These are phyloP conservation scores for Cyclotella baltica DNA, from an alignment of 108 stramenopile species.

Conservation along the genomic window DNA sequence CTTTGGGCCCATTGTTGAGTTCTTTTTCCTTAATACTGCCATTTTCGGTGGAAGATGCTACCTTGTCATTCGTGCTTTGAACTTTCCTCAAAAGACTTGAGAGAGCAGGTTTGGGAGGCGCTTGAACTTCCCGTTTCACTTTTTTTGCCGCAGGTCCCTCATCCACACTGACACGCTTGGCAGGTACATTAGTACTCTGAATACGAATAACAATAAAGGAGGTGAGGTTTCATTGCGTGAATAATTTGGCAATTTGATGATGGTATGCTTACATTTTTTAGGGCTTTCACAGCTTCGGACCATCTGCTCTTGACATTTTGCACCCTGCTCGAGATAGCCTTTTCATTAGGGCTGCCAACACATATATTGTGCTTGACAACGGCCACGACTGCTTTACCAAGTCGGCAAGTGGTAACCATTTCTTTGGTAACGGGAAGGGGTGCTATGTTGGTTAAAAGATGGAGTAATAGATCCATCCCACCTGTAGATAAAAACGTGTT, in stretches of 20 bases:
- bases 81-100: constrained; percentile 77
- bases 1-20: no score
- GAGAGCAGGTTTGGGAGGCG: constrained; percentile 52
- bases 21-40: constrained; percentile 24
- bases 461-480: constrained; percentile 81
- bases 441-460: constrained; percentile 73
- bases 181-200: constrained; percentile 27
- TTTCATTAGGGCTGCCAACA: constrained; percentile 73
- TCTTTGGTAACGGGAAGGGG: constrained; percentile 85
- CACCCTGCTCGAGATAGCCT: constrained; percentile 71
- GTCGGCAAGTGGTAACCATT: constrained; percentile 72
- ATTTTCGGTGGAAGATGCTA: constrained; percentile 24
- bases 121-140: constrained; percentile 45
- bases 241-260: no score
- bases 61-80: constrained; percentile 24
- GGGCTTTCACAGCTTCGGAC: constrained; percentile 82
- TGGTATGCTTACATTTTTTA: constrained; percentile 60
- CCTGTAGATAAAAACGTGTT: constrained; percentile 37
- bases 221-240: no score
- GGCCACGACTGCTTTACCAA: constrained; percentile 83
- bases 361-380: constrained; percentile 82
- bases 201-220: not conserved
- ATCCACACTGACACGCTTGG: constrained; percentile 38
- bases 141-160: constrained; percentile 49
- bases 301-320: constrained; percentile 73